phyloP scores from a whole-genome alignment of 805 yeast genomes.

The Yarrowia sp. region DNA sequence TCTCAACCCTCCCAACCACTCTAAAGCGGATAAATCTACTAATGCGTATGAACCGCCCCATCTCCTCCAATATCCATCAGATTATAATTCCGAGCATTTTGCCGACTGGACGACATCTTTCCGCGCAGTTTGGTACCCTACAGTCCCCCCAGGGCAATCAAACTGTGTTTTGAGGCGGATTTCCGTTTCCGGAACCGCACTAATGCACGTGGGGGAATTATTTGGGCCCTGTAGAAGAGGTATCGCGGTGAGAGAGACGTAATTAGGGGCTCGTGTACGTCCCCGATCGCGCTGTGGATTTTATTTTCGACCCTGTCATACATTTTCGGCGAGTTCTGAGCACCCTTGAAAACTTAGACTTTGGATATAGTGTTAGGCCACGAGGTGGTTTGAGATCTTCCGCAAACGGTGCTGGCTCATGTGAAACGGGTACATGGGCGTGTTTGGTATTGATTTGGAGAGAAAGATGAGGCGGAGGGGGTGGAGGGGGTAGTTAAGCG shows the following conservation, averaged over 20 bases:
- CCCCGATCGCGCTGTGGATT: neutral
- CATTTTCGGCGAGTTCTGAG: neutral
- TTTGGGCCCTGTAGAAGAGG: neutral
- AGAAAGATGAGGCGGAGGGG: neutral
- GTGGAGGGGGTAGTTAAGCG: neutral
- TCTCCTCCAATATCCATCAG: no score
- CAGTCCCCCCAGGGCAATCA: neutral
- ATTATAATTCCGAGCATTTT: no score
- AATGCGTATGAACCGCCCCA: no score
- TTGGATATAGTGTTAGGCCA: neutral
- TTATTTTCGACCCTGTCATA: neutral
- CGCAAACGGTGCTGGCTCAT: neutral
- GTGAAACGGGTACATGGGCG: slow-evolving; percentile 12
- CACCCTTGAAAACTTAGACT: neutral
- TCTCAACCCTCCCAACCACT: no score
- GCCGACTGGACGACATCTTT: neutral
- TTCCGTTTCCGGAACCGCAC: neutral
- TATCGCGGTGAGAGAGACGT: neutral
- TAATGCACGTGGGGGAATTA: slow-evolving; percentile 6
- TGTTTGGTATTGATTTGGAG: neutral
- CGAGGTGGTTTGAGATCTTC: neutral
- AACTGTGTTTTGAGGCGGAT: neutral
- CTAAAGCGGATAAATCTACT: no score
- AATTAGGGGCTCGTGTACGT: neutral
- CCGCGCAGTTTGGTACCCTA: neutral